A percentile compares a stretch with the other conserved stretches of the same genome.
Evolutionary conservation across 2,329 filamentous ascomycete genomes (phyloP).

Genomic region (Hypoxylon sp.): DNA sequence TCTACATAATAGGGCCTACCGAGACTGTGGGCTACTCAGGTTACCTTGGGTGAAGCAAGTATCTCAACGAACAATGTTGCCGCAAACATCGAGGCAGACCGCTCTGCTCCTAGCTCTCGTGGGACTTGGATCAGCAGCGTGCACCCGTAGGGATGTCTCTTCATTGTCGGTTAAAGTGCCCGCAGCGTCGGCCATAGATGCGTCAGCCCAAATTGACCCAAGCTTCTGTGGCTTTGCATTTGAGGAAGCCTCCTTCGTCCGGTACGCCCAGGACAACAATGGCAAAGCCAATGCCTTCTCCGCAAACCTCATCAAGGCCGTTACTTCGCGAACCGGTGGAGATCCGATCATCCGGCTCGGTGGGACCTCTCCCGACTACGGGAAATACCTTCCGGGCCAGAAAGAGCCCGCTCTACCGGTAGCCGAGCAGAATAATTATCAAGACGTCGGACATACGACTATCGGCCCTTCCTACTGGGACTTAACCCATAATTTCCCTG

Average conservation of each 20-base stretch:
- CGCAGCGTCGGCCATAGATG: conserved; percentile 28
- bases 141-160: conserved; percentile 31
- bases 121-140: conserved; percentile 39
- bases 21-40: neutral
- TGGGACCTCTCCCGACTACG: conserved; percentile 57
- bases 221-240: conserved; percentile 55
- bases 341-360: conserved; percentile 56
- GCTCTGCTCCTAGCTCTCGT: conserved; percentile 40
- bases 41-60: conserved; percentile 6
- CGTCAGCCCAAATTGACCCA: conserved; percentile 46
- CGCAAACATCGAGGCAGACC: conserved; percentile 16
- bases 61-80: conserved; percentile 31
- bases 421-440: conserved; percentile 55
- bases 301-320: conserved; percentile 53
- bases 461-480: conserved; percentile 57
- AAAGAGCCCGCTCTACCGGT: conserved; percentile 52
- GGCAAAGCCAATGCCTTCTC: conserved; percentile 55
- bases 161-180: conserved; percentile 43
- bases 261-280: conserved; percentile 53
- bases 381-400: conserved; percentile 54
- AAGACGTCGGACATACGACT: conserved; percentile 55
- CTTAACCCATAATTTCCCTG: conserved; percentile 52
- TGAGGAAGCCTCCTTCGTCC: conserved; percentile 55
- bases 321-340: conserved; percentile 56
- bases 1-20: neutral